Evolutionary conservation across 2,329 filamentous ascomycete species (phyloP).

Genomic region (Phialophora macrospora): DNA sequence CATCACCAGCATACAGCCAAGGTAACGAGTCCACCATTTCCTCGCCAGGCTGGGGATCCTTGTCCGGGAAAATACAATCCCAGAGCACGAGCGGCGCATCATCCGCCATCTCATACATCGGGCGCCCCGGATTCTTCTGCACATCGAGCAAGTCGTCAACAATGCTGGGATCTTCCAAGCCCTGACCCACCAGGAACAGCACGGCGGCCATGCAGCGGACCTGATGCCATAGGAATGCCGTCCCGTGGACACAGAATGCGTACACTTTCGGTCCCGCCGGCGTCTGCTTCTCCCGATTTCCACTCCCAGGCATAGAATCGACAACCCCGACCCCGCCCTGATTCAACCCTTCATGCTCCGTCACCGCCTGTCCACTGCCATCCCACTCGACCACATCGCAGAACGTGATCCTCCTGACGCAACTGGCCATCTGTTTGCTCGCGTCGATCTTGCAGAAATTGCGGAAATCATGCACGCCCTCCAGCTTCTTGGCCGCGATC

Average conservation of each 20-base stretch:
- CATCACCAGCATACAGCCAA: conserved; percentile 81
- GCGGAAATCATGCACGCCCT: conserved; percentile 89
- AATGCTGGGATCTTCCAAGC: conserved; percentile 75
- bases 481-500: conserved; percentile 75
- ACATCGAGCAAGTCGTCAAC: conserved; percentile 77
- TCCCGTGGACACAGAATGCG: conserved; percentile 84
- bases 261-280: conserved; percentile 70
- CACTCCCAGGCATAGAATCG: conserved; percentile 9
- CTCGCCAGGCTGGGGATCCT: conserved; percentile 50
- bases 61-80: conserved; percentile 85
- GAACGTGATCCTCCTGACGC: conserved; percentile 76
- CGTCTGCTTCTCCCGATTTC: not conserved
- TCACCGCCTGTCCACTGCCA: conserved; percentile 61
- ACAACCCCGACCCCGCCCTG: not conserved
- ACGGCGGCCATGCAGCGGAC: conserved; percentile 92
- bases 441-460: conserved; percentile 96
- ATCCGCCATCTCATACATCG: conserved; percentile 86
- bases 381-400: conserved; percentile 75
- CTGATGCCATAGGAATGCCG: conserved; percentile 97
- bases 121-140: conserved; percentile 71
- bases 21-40: conserved; percentile 65
- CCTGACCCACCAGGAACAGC: conserved; percentile 90
- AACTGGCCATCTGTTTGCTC: conserved; percentile 86
- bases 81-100: conserved; percentile 91
- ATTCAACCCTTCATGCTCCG: conserved; percentile 48